Base-by-base conservation (phyloP, 1,139 yeast species). In the Zygoascus hellenicus region DNA sequence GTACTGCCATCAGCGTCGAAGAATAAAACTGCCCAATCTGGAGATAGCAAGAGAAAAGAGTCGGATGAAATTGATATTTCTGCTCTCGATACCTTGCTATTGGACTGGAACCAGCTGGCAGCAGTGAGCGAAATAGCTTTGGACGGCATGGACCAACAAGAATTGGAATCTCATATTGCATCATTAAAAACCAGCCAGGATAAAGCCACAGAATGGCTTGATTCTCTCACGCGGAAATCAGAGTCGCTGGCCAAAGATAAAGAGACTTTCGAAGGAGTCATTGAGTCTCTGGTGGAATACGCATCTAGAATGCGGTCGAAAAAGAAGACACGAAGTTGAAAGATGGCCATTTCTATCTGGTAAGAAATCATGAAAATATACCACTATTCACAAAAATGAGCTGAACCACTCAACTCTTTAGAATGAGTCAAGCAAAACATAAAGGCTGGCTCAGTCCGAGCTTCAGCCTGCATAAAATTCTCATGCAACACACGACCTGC, bases 201-300 rank as follows among this genome's bases (percentile, higher is more conserved):
- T 15, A 56, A 51, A n/a, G 71, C 72, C 14, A 58, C 72, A 9
- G 59, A 55, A 41, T 58, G 77, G 36, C 63, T 75, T 39, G 70
- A 76, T 39, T 65, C 72, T 29, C 81, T 83, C 84, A 70, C 68
- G 35, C 63, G 71, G 49, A 71, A 73, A 56, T 64, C 68, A 47
- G 59, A 62, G 43, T 74, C 67, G 30, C 68, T 74, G 11, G 67
- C 68, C 50, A 72, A 71, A 46, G 83, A 81, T 57, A 77, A 79
- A 55, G 78, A 77, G 46, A 78, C 83, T 11, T 81, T 80, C 58
- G 89, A 83, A 58, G 71, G 79, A 4, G 87, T 83, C 53, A 84
- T 83, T 33, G 88, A 82, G 61, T 80, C 80, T 54, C 67, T 81
- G 53, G 81, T 82, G 33, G 90, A 85, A 16, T 81, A 82, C 61